Evolutionary conservation across 2,329 filamentous ascomycete genomes (phyloP), one percentile per base, ranked within the genome.

Genomic region (Pseudopithomyces chartarum): DNA sequence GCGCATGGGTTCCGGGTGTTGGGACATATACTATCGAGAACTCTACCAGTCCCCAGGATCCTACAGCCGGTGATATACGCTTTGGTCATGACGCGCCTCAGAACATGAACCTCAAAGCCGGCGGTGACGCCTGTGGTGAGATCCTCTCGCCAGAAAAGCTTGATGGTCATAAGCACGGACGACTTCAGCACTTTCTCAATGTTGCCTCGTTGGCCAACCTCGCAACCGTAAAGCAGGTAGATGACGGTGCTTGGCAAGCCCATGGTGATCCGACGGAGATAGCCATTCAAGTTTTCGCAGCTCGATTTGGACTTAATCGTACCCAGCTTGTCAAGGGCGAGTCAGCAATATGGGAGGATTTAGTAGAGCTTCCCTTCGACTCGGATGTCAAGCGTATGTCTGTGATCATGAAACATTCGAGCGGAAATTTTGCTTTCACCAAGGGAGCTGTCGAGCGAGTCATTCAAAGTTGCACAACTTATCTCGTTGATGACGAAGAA

Each of bases 341-440:
- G 45, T 59, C 62, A 43, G 70, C 10, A 62, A 68, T 5, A 47
- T 59, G 2, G 61, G 63, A 73, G 40, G 64, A 68, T 26, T 55
- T 87, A 36, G 84, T 85, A 1, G 89, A 91, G 64, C 90, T 87
- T 56, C 88, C 88, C 0, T 91, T 91, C 59, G 89, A 91, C 66
- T 90, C 87, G 0, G 85, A 85, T 53, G 82, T 90, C 61, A 91
- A 91, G 79, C 89, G 87, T 64, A 91, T 91, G 88, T 89, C 87
- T 0, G 87, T 90, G 29, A 85, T 43, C 17, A 38, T 38, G 34
- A 5, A 38, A 17, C 34, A 38, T 13, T 13, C 34, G n/a, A 38
- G 34, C 34, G 34, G 34, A 4, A 13, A 5, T 17, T 38, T 90
- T 49, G 77, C 85, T 47, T 86, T 86, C 62, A 86, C 84, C 55